A percentile compares a stretch with the other conserved stretches of the same genome.
phyloP scores from a whole-genome alignment of 176 grass and related monocot genomes.

The Bothriochloa decipiens region DNA sequence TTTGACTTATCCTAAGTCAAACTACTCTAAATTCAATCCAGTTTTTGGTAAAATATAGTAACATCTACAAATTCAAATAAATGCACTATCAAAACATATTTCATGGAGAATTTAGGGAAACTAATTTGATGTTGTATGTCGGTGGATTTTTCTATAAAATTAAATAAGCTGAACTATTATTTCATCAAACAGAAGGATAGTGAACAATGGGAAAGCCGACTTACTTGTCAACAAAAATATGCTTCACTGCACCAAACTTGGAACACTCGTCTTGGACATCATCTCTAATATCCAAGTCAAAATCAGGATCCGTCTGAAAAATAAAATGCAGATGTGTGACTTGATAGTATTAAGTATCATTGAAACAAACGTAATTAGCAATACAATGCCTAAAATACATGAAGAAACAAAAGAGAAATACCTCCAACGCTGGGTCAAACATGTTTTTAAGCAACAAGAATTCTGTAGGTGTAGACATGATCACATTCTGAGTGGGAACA shows the following conservation, averaged over 20 bases:
- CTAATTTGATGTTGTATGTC: neutral
- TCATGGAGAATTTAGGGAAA: neutral
- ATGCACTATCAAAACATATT: neutral
- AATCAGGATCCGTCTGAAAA: constrained; percentile 80
- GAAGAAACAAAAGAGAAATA: constrained; percentile 39
- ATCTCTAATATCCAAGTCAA: constrained; percentile 90
- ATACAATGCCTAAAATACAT: neutral
- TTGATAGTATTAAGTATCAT: neutral
- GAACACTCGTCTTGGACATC: constrained; percentile 86
- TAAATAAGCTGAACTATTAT: neutral
- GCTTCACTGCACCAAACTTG: constrained; percentile 74
- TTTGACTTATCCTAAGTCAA: neutral
- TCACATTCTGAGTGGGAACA: constrained; percentile 43
- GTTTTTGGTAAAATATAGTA: neutral
- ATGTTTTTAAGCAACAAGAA: constrained; percentile 93
- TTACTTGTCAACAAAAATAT: constrained; percentile 92
- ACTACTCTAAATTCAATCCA: neutral
- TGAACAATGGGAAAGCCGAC: neutral
- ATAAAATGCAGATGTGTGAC: neutral
- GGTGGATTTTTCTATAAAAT: neutral
- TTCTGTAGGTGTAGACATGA: constrained; percentile 67
- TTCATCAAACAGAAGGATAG: neutral
- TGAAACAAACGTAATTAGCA: neutral
- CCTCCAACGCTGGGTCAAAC: constrained; percentile 91
- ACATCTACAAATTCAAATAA: neutral